Percentiles rank a stretch among this genome's conserved stretches.
phyloP scores from a whole-genome alignment of 371 early-diverging fungal genomes.

The Mortierella sp. region DNA sequence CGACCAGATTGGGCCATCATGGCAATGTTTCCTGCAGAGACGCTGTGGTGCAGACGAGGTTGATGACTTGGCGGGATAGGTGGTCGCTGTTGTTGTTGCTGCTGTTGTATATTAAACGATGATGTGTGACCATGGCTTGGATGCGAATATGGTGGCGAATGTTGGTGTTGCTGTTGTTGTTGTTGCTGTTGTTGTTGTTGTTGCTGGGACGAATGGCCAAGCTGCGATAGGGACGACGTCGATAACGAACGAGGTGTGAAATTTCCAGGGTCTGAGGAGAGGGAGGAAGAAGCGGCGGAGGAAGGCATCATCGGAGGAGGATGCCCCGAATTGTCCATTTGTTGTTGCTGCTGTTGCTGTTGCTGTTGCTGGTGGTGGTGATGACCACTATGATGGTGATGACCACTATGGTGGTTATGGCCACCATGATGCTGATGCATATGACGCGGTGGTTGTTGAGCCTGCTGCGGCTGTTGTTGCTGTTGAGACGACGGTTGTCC shows the following conservation, averaged over 20 bases:
- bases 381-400: no score
- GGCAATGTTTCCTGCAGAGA: slow-evolving; percentile 42
- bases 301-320: slow-evolving; percentile 1
- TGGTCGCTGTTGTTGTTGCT: slow-evolving; percentile 29
- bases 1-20: slow-evolving; percentile 24
- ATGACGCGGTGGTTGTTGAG: not conserved
- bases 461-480: slow-evolving; percentile 24
- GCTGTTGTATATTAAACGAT: slow-evolving; percentile 2
- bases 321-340: not conserved
- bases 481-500: slow-evolving; percentile 11
- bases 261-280: not conserved
- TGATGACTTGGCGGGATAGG: slow-evolving; percentile 42
- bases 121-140: slow-evolving; percentile 3
- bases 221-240: not conserved
- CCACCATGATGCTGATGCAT: not conserved
- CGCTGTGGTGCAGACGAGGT: slow-evolving; percentile 48
- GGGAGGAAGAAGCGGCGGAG: not conserved
- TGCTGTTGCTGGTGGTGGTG: slow-evolving; percentile 6
- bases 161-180: slow-evolving; percentile 15
- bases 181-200: slow-evolving; percentile 18
- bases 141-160: slow-evolving; percentile 17
- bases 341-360: not conserved
- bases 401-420: slow-evolving; percentile 3
- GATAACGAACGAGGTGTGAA: not conserved
- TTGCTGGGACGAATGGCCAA: not conserved